Percentiles rank a stretch among this genome's conserved stretches.
Conservation (phyloP, 164 flowering plant genomes). For the Akebia trifoliata region DNA sequence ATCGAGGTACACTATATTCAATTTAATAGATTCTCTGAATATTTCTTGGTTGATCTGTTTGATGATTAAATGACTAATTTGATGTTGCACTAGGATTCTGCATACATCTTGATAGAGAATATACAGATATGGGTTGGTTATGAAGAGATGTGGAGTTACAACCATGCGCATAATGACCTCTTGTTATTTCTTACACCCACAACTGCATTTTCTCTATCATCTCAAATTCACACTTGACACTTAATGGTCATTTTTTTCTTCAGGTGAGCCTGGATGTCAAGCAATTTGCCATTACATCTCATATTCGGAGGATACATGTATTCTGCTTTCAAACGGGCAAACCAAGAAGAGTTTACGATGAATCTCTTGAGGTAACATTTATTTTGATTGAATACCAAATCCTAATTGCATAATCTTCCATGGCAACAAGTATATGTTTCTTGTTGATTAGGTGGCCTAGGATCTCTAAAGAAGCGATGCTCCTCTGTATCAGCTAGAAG, state of each 20-base stretch:
- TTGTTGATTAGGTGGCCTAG: conserved; percentile 83
- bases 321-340: conserved; percentile 91
- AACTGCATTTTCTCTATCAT: neutral
- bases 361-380: conserved; percentile 83
- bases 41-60: neutral
- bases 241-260: neutral
- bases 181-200: neutral
- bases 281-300: conserved; percentile 87
- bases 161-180: no score
- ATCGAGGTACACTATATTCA: conserved; percentile 60
- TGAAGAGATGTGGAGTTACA: no score
- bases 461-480: conserved; percentile 97
- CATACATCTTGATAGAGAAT: no score
- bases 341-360: conserved; percentile 87
- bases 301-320: conserved; percentile 91
- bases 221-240: neutral
- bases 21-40: neutral
- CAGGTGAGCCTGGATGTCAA: conserved; percentile 94
- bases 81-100: no score
- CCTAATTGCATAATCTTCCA: no score
- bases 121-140: no score
- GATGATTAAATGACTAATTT: no score
- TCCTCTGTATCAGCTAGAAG: conserved; percentile 83
- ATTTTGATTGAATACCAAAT: no score
- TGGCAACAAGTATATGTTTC: no score